Evolutionary conservation across 2,329 filamentous ascomycete genomes (phyloP).

Genomic region (Lachnellula cervina): DNA sequence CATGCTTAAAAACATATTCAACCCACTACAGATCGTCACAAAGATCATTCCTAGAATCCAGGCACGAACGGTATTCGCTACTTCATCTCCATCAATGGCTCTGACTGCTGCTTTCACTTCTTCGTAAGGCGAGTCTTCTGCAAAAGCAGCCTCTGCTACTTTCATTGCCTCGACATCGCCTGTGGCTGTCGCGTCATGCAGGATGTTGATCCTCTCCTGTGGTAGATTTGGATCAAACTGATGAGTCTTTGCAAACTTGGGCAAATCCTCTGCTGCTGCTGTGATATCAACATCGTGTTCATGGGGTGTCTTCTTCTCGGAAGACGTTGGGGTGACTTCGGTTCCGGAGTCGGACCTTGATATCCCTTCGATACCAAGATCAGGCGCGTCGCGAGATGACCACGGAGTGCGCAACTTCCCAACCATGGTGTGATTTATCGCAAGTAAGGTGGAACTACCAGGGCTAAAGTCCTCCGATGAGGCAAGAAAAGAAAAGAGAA

Average conservation of each 20-base stretch:
- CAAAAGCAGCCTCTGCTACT: slow-evolving; percentile 35
- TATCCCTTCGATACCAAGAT: not conserved
- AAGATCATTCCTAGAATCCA: slow-evolving; percentile 54
- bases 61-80: slow-evolving; percentile 60
- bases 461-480: not conserved
- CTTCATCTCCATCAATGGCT: slow-evolving; percentile 59
- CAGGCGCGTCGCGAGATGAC: not conserved
- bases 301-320: slow-evolving; percentile 6
- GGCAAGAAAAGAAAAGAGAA: not conserved
- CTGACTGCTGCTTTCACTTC: slow-evolving; percentile 54
- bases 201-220: slow-evolving; percentile 16
- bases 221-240: slow-evolving; percentile 25
- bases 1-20: slow-evolving; percentile 24
- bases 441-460: not conserved
- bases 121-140: slow-evolving; percentile 59
- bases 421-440: not conserved
- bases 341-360: not conserved
- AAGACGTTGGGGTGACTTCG: not conserved
- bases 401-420: not conserved
- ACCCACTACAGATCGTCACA: slow-evolving; percentile 13
- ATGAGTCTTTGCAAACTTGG: slow-evolving; percentile 18
- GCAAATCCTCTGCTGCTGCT: slow-evolving; percentile 8
- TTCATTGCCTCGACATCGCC: slow-evolving; percentile 32
- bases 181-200: slow-evolving; percentile 15
- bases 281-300: not conserved